A percentile compares a stretch with the other conserved stretches of the same genome.
Conservation (phyloP, 2,329 filamentous ascomycete species). For the Hypoxylon sp. region DNA sequence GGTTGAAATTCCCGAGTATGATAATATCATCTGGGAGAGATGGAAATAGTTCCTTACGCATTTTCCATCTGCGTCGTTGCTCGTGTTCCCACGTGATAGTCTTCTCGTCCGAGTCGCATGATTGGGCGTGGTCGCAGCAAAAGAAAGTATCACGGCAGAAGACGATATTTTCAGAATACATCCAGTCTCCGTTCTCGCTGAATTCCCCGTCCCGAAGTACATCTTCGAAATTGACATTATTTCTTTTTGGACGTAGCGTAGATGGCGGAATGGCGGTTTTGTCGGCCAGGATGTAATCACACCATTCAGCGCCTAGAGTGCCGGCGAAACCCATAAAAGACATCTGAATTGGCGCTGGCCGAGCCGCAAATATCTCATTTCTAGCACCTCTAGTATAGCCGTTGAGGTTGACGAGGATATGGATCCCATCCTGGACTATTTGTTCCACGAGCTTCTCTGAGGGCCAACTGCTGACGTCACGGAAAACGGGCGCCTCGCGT, state of each 20-base stretch:
- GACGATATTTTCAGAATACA: slow-evolving; percentile 97
- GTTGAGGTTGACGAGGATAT: slow-evolving; percentile 97
- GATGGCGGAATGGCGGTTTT: slow-evolving; percentile 84
- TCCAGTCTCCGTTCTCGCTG: slow-evolving; percentile 80
- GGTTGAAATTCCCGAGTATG: slow-evolving; percentile 98
- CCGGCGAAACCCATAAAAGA: slow-evolving; percentile 99
- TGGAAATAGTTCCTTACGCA: slow-evolving; percentile 94
- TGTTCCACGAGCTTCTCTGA: slow-evolving; percentile 86
- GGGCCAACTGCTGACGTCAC: slow-evolving; percentile 88
- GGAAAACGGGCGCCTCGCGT: slow-evolving; percentile 88
- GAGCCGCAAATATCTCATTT: slow-evolving; percentile 96
- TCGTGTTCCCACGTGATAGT: slow-evolving; percentile 85
- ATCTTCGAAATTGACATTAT: slow-evolving; percentile 80
- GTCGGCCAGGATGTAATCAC: slow-evolving; percentile 95
- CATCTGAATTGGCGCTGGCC: slow-evolving; percentile 97
- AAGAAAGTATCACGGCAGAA: slow-evolving; percentile 97
- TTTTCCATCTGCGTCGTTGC: slow-evolving; percentile 83
- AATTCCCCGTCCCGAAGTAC: slow-evolving; percentile 74
- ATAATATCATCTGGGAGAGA: slow-evolving; percentile 82
- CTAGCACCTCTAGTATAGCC: slow-evolving; percentile 96
- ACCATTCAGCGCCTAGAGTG: slow-evolving; percentile 96
- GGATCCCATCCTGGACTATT: slow-evolving; percentile 87
- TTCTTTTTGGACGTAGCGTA: slow-evolving; percentile 82
- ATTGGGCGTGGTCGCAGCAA: slow-evolving; percentile 96
- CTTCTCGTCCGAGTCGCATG: slow-evolving; percentile 77